Base-by-base conservation (phyloP, 2,329 filamentous ascomycete species). In the Phialocephala sp. region DNA sequence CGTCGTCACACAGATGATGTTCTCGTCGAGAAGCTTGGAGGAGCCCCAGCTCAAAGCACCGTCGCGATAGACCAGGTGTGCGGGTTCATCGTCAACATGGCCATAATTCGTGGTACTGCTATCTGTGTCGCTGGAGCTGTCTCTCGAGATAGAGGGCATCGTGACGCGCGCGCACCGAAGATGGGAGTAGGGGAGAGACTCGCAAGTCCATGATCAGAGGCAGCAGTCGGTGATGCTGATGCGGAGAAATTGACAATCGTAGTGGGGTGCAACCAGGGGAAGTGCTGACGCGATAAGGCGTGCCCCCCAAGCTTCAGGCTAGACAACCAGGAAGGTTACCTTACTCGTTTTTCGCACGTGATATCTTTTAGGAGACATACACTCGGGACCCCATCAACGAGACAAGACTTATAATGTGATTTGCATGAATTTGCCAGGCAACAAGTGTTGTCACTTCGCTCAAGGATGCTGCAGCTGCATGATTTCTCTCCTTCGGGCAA, bases 1-100 rank as follows among this genome's bases (percentile, higher is more conserved):
- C 58, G 64, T 68, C 8, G 68, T 68, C 37, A 79, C 70, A 27
- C 72, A 71, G 20, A 79, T 67, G 24, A 79, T 69, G 59, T 79
- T 74, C 59, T 77, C 76, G 39, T 72, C 55, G 47, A 72, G 74
- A 20, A 78, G 59, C 27, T 58, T 66, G 3, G 55, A 66, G 8
- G n/a, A 43, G 15, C 36, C 61, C 69, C 65, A 67, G 8, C 45
- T 50, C 15, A 72, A 59, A 24, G 54, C 50, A 14, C 71, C 69
- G 37, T 69, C 45, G 35, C 59, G 52, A 60, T 72, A 69, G n/a
- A 57, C 52, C 57, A 67, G 56, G 36, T 66, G 62, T 9, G 59
- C 14, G 9, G 22, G 50, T 32, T 35, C 50, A 12, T 35, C 45
- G n/a, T 50, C 22, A 12, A 50, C 22, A 22, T 50, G 20, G 11